phyloP scores from a whole-genome alignment of 192 early-diverging fungal genomes.

The Podila horticola region DNA sequence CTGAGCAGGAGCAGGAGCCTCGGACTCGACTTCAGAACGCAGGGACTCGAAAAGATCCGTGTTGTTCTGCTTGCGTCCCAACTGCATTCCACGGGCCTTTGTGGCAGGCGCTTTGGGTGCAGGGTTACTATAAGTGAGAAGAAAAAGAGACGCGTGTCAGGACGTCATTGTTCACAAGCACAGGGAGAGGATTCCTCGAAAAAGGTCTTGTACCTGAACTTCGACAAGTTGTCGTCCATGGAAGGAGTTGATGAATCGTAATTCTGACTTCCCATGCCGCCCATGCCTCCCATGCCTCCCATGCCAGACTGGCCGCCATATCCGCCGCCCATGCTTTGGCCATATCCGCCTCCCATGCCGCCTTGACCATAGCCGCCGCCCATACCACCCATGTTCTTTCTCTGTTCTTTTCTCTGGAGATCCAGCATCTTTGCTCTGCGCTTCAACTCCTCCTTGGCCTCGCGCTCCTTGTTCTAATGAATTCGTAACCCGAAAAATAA shows the following conservation, averaged over 20 bases:
- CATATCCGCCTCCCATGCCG: slow-evolving; percentile 36
- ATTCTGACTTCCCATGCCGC: slow-evolving; percentile 51
- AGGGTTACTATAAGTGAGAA: slow-evolving; percentile 31
- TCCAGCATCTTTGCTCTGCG: slow-evolving; percentile 92
- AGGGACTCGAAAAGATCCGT: slow-evolving; percentile 84
- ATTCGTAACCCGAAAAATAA: neutral
- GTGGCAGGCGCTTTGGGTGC: slow-evolving; percentile 52
- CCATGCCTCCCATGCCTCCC: slow-evolving; percentile 60
- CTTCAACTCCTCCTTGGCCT: slow-evolving; percentile 97
- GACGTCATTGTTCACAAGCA: neutral
- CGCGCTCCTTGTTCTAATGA: slow-evolving; percentile 88
- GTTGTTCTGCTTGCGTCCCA: slow-evolving; percentile 90
- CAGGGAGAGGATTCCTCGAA: neutral
- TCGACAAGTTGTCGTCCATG: slow-evolving; percentile 24
- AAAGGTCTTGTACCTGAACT: slow-evolving; percentile 26
- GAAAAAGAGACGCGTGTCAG: neutral
- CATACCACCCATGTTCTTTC: slow-evolving; percentile 68
- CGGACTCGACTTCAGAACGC: slow-evolving; percentile 78
- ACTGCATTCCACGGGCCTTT: slow-evolving; percentile 90
- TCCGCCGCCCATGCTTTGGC: slow-evolving; percentile 19
- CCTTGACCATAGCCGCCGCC: slow-evolving; percentile 49
- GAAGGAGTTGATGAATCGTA: slow-evolving; percentile 30
- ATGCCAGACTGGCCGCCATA: slow-evolving; percentile 39
- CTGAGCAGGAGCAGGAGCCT: slow-evolving; percentile 7
- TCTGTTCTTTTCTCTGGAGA: slow-evolving; percentile 84